Base-by-base conservation (phyloP, 2,329 filamentous ascomycete genomes). In the Hypoxylon sp. region DNA sequence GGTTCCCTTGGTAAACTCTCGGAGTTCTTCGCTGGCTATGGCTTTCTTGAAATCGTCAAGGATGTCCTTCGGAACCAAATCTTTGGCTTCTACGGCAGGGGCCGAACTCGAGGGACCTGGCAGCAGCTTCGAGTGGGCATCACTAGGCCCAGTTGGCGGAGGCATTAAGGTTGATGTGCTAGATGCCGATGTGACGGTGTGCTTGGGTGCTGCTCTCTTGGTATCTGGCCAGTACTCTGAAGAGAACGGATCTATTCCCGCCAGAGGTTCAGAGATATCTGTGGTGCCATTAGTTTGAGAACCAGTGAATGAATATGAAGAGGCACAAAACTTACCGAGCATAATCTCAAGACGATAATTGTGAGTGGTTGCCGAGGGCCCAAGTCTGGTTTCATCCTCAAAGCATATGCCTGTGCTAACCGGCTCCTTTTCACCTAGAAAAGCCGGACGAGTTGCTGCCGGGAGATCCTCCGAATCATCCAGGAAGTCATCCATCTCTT, bases 401-500 rank as follows among this genome's bases (percentile, higher is more conserved):
- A 91, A 99, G 67, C 88, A 94, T 7, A 97, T 74, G 0, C 93
- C 94, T 3, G 86, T 90, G 66, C 81, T 89, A 30, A 88, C 76
- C 0, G 91, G 90, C 65, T 92, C 83, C 64, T 95, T 78, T 81
- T 75, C 76, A 82, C 80, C 69, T 77, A 58, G 72, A 76, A 67
- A 71, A 73, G 52, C 74, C 81, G 65, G 70, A 15, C 67, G 66
- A 15, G 44, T 43, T 7, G 60, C 49, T 12, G 62, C 54, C 13
- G 59, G 50, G 16, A 57, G 66, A 54, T 94, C 90, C 43, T 95
- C 90, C 4, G 90, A 90, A 63, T 95, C 90, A 61, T 96, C 92
- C 1, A 97, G 77, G 65, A 97, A 97, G 12, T 86, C 92, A 3
- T 91, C 90, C 86, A 96, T 88, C 52, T 95, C 91, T 56, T 90